A percentile compares a stretch with the other conserved stretches of the same genome.
Conservation (phyloP, 305 asterid genomes). For the Nicotiana rustica region DNA sequence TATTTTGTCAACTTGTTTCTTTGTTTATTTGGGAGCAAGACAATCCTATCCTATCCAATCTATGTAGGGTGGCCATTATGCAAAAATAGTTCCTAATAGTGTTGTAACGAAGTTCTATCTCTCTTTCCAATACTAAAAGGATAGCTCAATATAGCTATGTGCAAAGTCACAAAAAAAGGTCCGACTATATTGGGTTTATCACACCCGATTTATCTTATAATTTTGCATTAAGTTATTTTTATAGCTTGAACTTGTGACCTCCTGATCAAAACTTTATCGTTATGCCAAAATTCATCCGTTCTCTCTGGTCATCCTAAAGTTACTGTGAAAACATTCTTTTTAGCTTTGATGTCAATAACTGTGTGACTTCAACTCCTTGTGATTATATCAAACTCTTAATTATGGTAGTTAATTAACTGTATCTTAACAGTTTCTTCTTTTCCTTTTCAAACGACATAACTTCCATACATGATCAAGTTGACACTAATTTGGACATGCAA, state of each 20-base stretch:
- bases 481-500: slow-evolving; percentile 12
- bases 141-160: not conserved
- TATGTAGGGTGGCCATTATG: not conserved
- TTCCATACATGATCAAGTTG: not conserved
- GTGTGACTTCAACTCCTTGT: not conserved
- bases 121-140: not conserved
- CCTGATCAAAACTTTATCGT: not conserved
- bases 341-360: not conserved
- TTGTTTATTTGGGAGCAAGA: not conserved
- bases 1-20: not conserved
- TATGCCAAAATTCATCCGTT: not conserved
- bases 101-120: not conserved
- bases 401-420: not conserved
- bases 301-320: too few species aligned
- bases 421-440: too few species aligned
- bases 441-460: not conserved
- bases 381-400: not conserved
- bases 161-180: not conserved
- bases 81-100: not conserved
- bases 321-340: too few species aligned
- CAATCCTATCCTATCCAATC: not conserved
- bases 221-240: too few species aligned
- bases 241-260: not conserved
- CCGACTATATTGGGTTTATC: not conserved
- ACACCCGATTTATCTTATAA: too few species aligned